Evolutionary conservation across 768 basidiomycete genomes (phyloP).

Genomic region (Termitomyces sp.): DNA sequence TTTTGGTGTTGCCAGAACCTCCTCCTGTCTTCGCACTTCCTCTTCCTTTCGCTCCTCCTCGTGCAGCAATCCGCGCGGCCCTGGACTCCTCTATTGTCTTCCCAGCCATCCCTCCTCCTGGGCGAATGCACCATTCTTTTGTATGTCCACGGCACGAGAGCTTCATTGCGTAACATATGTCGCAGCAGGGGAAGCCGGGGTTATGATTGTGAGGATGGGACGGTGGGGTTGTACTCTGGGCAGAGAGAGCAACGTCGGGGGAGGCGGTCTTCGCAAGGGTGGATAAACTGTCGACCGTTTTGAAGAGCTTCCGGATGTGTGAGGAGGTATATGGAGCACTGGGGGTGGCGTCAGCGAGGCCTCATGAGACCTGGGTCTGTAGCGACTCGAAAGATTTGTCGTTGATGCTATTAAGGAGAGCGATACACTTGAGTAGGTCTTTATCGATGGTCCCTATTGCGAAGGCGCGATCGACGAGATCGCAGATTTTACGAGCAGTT

Average conservation of each 20-base stretch:
- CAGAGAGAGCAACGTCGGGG: background rate
- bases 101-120: background rate
- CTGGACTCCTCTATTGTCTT: background rate
- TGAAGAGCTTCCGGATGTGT: background rate
- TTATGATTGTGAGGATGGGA: background rate
- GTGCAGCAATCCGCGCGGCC: background rate
- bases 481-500: constrained; percentile 1
- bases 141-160: background rate
- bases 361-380: constrained; percentile 4
- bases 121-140: background rate
- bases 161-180: background rate
- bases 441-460: constrained; percentile 4
- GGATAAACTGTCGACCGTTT: background rate
- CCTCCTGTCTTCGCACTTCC: background rate
- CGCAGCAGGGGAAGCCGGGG: background rate
- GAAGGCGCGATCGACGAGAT: constrained; percentile 1
- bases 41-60: background rate
- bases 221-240: background rate
- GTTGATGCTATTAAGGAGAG: constrained; percentile 9
- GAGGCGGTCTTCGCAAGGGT: background rate
- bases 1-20: background rate
- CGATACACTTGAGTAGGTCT: constrained; percentile 11
- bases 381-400: background rate
- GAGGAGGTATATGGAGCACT: constrained; percentile 8
- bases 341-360: constrained; percentile 3